phyloP scores from a whole-genome alignment of 1,284 basidiomycete species.

The Ustilago shanxiensis region DNA sequence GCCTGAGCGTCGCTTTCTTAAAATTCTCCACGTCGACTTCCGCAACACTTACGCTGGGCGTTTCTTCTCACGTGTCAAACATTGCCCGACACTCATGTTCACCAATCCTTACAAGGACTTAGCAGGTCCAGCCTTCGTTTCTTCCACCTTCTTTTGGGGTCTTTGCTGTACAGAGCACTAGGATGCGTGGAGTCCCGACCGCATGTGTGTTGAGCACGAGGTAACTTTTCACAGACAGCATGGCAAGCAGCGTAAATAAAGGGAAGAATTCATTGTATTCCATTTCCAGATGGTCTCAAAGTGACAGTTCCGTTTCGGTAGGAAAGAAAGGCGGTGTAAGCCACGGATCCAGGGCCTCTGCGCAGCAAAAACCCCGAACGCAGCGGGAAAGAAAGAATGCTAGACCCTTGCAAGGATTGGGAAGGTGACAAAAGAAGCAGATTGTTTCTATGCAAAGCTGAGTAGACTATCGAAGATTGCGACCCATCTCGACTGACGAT shows the following conservation, averaged over 20 bases:
- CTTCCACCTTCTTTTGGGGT: background rate
- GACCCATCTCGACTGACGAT: conserved; percentile 20
- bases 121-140: background rate
- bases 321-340: background rate
- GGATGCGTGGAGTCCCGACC: too few species aligned
- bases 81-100: conserved; percentile 10
- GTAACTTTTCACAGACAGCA: background rate
- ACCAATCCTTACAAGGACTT: background rate
- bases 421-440: conserved; percentile 24
- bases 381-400: background rate
- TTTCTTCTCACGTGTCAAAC: background rate
- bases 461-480: background rate
- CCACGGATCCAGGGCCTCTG: conserved; percentile 4
- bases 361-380: conserved; percentile 21
- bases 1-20: conserved; percentile 18
- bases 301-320: conserved; percentile 11
- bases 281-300: conserved; percentile 14
- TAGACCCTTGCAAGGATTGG: background rate
- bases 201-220: too few species aligned
- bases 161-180: background rate
- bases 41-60: background rate
- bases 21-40: conserved; percentile 29
- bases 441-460: background rate
- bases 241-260: background rate
- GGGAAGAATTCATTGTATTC: background rate